phyloP scores from a whole-genome alignment of 495 filamentous ascomycete genomes.

The Amphirosellinia nigrospora region DNA sequence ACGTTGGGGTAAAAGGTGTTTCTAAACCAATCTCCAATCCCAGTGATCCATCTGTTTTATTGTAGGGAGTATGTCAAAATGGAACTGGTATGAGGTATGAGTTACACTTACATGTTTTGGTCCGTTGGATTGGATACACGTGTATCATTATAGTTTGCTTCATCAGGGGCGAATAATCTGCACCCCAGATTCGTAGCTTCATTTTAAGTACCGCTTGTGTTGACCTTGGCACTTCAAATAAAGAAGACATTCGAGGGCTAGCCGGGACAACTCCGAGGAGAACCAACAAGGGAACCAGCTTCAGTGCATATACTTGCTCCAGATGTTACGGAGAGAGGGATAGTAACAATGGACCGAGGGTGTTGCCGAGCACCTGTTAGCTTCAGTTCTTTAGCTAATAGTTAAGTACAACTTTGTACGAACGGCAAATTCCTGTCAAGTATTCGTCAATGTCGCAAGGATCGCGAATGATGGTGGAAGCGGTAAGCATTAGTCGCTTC shows the following conservation, averaged over 20 bases:
- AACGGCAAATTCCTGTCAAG: not conserved
- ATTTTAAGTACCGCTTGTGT: not conserved
- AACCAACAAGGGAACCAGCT: not conserved
- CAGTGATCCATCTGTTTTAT: not conserved
- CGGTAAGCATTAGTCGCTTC: conserved; percentile 11
- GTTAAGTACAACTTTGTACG: conserved; percentile 18
- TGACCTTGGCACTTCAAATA: not conserved
- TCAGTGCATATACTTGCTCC: not conserved
- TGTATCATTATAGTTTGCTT: conserved; percentile 13
- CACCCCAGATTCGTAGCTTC: conserved; percentile 12
- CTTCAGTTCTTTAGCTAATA: conserved; percentile 24
- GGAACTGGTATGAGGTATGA: conserved; percentile 7
- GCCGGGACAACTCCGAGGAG: not conserved
- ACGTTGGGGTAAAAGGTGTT: not conserved
- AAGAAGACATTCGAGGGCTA: not conserved
- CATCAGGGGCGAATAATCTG: not conserved
- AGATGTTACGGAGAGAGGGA: not conserved
- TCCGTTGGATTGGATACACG: conserved; percentile 24
- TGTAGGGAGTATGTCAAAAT: not conserved
- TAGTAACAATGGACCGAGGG: conserved; percentile 3
- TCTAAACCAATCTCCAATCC: not conserved
- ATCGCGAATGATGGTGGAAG: conserved; percentile 13
- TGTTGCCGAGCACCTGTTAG: conserved; percentile 14
- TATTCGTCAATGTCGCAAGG: conserved; percentile 16
- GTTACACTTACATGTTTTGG: not conserved